Percentiles rank a stretch among this genome's conserved stretches.
These are phyloP conservation scores for Aspergillus sp. DNA, from an alignment of 2,329 filamentous ascomycete species.

Conservation along the genomic window DNA sequence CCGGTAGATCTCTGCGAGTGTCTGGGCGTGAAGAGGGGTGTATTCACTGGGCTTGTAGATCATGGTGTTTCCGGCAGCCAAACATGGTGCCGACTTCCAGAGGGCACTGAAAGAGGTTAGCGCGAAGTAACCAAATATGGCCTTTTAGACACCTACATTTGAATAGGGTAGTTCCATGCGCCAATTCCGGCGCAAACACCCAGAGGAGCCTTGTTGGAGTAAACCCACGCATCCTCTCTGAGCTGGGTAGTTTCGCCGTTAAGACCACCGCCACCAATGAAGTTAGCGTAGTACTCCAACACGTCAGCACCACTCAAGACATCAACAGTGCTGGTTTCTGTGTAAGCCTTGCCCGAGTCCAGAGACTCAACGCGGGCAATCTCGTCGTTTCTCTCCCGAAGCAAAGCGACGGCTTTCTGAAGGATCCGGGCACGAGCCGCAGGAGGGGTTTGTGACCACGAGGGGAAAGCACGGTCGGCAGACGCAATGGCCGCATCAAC, in stretches of 20 bases:
- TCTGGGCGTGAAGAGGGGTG: conserved; percentile 73
- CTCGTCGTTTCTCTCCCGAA: conserved; percentile 70
- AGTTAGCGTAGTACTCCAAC: conserved; percentile 76
- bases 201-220: conserved; percentile 72
- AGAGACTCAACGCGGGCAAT: conserved; percentile 73
- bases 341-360: conserved; percentile 80
- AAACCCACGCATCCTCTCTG: conserved; percentile 70
- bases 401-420: conserved; percentile 64
- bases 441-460: conserved; percentile 71
- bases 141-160: conserved; percentile 50
- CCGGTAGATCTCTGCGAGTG: conserved; percentile 67
- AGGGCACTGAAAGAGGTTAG: conserved; percentile 47
- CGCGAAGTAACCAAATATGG: background rate
- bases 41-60: conserved; percentile 86
- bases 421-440: conserved; percentile 70
- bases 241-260: conserved; percentile 74
- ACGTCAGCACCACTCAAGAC: conserved; percentile 77
- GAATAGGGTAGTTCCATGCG: conserved; percentile 88
- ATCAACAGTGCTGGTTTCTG: conserved; percentile 78
- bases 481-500: conserved; percentile 66
- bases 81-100: conserved; percentile 81
- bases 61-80: conserved; percentile 83
- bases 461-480: conserved; percentile 63
- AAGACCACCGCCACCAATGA: conserved; percentile 68
- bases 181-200: conserved; percentile 83